A percentile compares a stretch with the other conserved stretches of the same genome.
phyloP scores from a whole-genome alignment of 1,284 basidiomycete species.

The Rhodotorula sp. region DNA sequence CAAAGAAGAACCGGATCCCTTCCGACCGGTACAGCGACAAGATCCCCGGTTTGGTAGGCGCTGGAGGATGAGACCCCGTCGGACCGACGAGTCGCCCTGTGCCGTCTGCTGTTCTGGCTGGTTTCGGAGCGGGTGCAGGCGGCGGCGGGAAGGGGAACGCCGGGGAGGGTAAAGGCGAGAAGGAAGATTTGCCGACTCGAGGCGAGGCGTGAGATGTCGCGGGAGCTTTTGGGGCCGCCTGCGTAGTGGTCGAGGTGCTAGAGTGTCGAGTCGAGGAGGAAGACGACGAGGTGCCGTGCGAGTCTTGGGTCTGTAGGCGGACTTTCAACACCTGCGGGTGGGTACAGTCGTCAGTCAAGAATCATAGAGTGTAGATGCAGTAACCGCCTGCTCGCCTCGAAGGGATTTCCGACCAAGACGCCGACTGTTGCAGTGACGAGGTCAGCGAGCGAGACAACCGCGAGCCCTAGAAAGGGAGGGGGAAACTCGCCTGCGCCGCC shows the following conservation, averaged over 20 bases:
- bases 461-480: too few relatives aligned
- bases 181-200: conserved; percentile 31
- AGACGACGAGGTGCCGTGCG: conserved; percentile 15
- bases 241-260: neutral
- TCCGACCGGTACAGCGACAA: conserved; percentile 42
- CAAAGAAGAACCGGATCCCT: conserved; percentile 44
- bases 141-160: conserved; percentile 25
- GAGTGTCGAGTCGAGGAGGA: neutral
- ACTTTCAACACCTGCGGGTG: conserved; percentile 42
- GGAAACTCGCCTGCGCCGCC: conserved; percentile 33
- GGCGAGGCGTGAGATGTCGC: conserved; percentile 2
- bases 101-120: neutral
- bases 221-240: neutral
- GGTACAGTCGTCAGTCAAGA: neutral
- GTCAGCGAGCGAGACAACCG: neutral
- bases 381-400: conserved; percentile 1
- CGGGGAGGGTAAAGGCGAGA: conserved; percentile 14
- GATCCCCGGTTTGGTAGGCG: neutral
- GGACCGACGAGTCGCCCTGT: neutral
- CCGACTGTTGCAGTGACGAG: conserved; percentile 32
- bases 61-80: neutral
- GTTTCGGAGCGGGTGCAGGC: conserved; percentile 7
- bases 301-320: conserved; percentile 43
- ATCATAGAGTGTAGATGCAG: too few relatives aligned
- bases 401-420: conserved; percentile 43